Evolutionary conservation across 805 yeast genomes (phyloP).

Genomic region (Kazachstania kunashirensis): DNA sequence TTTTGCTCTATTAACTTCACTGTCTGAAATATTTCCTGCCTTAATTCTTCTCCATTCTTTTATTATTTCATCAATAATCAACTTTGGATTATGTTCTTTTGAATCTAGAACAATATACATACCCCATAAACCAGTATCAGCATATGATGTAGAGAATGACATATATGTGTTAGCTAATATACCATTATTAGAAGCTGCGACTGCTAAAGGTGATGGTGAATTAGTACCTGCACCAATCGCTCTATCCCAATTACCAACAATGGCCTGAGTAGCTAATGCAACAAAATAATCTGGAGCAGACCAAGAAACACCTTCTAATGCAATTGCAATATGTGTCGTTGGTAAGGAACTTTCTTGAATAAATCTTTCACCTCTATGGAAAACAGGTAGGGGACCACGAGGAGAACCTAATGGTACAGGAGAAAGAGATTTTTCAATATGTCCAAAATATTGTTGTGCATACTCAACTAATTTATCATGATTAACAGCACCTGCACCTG

Average conservation of each 20-base stretch:
- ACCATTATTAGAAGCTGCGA: conserved; percentile 42
- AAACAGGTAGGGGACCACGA: conserved; percentile 59
- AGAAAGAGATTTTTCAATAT: conserved; percentile 40
- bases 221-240: conserved; percentile 75
- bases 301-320: conserved; percentile 99
- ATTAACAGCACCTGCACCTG: conserved; percentile 89
- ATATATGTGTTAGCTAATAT: conserved; percentile 82
- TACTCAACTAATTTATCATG: conserved; percentile 72
- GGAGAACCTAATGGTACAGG: conserved; percentile 63
- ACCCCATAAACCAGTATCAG: conserved; percentile 98
- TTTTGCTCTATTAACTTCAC: conserved; percentile 89
- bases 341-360: conserved; percentile 77
- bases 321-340: conserved; percentile 81
- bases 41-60: conserved; percentile 86
- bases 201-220: conserved; percentile 77
- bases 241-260: conserved; percentile 96
- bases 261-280: conserved; percentile 92
- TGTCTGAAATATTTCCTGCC: conserved; percentile 63
- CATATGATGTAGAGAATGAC: conserved; percentile 94
- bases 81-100: conserved; percentile 52
- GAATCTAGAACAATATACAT: conserved; percentile 79
- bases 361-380: conserved; percentile 78
- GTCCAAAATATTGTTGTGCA: conserved; percentile 72
- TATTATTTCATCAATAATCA: conserved; percentile 63
- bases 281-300: conserved; percentile 90